These are phyloP conservation scores for Mollisia scopiformis DNA, from an alignment of 2,329 filamentous ascomycete genomes.

Conservation along the genomic window DNA sequence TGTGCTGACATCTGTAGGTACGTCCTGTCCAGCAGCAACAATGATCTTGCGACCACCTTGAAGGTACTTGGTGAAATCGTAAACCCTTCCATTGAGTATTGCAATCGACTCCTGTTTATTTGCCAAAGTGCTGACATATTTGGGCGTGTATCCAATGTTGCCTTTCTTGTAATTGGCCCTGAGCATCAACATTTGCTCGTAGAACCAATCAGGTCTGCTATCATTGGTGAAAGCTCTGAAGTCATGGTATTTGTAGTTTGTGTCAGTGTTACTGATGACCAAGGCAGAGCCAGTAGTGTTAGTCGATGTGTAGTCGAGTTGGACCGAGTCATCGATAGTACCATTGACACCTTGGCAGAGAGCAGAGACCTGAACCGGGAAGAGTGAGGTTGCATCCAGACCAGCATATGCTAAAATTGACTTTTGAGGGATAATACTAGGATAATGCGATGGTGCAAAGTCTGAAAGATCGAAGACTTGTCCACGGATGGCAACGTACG, in stretches of 20 bases:
- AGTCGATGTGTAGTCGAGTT: slow-evolving; percentile 77
- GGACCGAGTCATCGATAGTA: slow-evolving; percentile 68
- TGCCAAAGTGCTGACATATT: slow-evolving; percentile 75
- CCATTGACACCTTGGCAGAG: slow-evolving; percentile 81
- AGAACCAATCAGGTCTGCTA: slow-evolving; percentile 88
- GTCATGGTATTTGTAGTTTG: slow-evolving; percentile 85
- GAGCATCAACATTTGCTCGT: slow-evolving; percentile 80
- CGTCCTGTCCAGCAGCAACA: slow-evolving; percentile 54
- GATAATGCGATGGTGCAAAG: slow-evolving; percentile 81
- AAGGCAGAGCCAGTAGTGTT: slow-evolving; percentile 73
- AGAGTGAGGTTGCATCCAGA: slow-evolving; percentile 82
- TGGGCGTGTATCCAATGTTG: slow-evolving; percentile 77
- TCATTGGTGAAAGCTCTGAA: slow-evolving; percentile 87
- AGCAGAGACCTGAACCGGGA: slow-evolving; percentile 92
- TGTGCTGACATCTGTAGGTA: slow-evolving; percentile 54
- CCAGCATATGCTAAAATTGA: slow-evolving; percentile 81
- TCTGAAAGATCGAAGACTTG: slow-evolving; percentile 81
- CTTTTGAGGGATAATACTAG: slow-evolving; percentile 58
- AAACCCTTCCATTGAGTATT: slow-evolving; percentile 78
- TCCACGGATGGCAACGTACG: slow-evolving; percentile 84
- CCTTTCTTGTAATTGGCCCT: slow-evolving; percentile 84
- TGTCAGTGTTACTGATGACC: slow-evolving; percentile 67
- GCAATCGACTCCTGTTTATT: slow-evolving; percentile 68
- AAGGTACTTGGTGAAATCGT: slow-evolving; percentile 86
- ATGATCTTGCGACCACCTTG: slow-evolving; percentile 71